Conservation (phyloP, 192 early-diverging fungal species). For the Entomortierella parvispora region DNA sequence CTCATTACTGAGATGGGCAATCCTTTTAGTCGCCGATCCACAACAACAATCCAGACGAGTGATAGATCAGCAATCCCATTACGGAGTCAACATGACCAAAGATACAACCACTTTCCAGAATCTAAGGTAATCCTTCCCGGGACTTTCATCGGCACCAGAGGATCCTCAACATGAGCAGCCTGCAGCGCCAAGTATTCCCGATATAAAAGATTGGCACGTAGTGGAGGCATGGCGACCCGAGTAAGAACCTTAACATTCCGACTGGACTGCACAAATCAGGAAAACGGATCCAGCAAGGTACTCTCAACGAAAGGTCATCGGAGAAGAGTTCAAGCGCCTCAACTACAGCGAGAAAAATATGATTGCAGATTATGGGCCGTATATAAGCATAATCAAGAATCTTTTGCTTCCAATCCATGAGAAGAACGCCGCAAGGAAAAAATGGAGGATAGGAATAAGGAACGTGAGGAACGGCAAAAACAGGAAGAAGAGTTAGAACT, state of each 20-base stretch:
- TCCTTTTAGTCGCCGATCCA: too few relatives aligned
- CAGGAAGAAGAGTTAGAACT: not conserved
- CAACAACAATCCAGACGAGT: too few relatives aligned
- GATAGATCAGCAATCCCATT: too few relatives aligned
- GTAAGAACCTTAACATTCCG: constrained; percentile 1
- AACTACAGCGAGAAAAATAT: constrained; percentile 5
- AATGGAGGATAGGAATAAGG: too few relatives aligned
- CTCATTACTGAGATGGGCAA: too few relatives aligned
- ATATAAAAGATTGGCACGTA: constrained; percentile 7
- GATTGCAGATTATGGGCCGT: not conserved
- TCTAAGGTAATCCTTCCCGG: too few relatives aligned
- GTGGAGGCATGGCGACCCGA: constrained; percentile 11
- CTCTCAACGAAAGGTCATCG: constrained; percentile 15
- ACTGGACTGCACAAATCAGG: constrained; percentile 11
- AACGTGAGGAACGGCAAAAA: not conserved
- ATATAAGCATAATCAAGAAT: not conserved
- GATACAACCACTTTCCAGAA: too few relatives aligned
- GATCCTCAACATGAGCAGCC: not conserved
- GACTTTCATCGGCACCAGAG: not conserved
- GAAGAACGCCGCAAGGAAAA: not conserved
- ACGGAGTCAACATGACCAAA: too few relatives aligned
- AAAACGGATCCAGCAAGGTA: constrained; percentile 12
- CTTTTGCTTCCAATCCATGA: constrained; percentile 7
- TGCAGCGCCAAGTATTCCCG: not conserved
- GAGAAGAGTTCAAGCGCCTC: not conserved